Evolutionary conservation across 164 flowering plant genomes (phyloP).

Genomic region (Magnolia kwangsiensis): DNA sequence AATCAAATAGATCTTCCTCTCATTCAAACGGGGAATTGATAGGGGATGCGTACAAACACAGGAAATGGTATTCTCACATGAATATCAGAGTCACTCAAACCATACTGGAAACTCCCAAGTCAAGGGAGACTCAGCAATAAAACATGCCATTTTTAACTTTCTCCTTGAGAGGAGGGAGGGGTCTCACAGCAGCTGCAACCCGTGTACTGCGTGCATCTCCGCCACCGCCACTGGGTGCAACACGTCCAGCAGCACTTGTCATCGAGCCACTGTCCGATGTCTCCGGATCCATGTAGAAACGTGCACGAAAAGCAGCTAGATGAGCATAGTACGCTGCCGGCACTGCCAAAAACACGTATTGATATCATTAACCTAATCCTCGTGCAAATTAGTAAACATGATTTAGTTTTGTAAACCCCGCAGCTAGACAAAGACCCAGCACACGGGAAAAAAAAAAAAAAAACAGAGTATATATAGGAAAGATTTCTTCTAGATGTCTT

Average conservation of each 20-base stretch:
- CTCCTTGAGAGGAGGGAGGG: slow-evolving; percentile 64
- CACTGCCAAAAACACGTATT: slow-evolving; percentile 30
- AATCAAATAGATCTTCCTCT: too few species aligned
- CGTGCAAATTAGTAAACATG: neutral
- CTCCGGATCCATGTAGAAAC: slow-evolving; percentile 80
- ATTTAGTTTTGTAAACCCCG: neutral
- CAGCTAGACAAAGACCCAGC: neutral
- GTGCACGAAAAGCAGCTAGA: slow-evolving; percentile 75
- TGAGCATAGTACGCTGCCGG: slow-evolving; percentile 85
- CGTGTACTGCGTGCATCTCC: slow-evolving; percentile 38
- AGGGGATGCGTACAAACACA: too few species aligned
- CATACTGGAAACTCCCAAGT: too few species aligned
- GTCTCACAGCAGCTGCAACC: slow-evolving; percentile 51
- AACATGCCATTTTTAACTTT: slow-evolving; percentile 75
- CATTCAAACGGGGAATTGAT: too few species aligned
- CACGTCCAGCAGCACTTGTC: slow-evolving; percentile 42
- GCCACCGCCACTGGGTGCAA: slow-evolving; percentile 21
- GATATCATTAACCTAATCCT: neutral
- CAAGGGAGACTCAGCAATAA: slow-evolving; percentile 31
- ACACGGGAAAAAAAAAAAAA: neutral
- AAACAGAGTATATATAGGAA: neutral
- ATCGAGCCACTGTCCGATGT: slow-evolving; percentile 62
- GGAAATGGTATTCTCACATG: too few species aligned
- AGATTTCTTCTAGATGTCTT: slow-evolving; percentile 4
- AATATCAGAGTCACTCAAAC: too few species aligned